Base-by-base conservation (phyloP, 768 basidiomycete genomes). In the Saitozyma podzolica region DNA sequence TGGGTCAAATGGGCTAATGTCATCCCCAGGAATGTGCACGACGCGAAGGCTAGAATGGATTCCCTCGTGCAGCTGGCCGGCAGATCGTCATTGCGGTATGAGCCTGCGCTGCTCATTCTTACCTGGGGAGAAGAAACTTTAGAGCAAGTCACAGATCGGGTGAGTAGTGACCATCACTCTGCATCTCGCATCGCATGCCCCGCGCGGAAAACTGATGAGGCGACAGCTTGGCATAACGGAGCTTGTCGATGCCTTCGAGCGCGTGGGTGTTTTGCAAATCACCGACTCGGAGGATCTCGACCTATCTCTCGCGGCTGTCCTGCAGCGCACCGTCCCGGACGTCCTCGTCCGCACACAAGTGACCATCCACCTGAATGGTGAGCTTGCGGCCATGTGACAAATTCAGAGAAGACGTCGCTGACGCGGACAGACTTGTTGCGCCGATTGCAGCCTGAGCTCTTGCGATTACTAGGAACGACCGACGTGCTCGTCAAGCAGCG, bases 51-150 rank as follows among this genome's bases (percentile, higher is more conserved):
- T 57, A 50, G 71, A n/a, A 42, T 72, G 9, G 52, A 42, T 7
- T 40, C 48, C 0, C 52, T 72, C 14, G 29, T 60, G 3, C 60
- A 72, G 14, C 42, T 47, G 1, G 42, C 49, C 7, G 29, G 43
- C n/a, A 16, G 48, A 8, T 42, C 53, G 9, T 47, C 45, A 11
- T 47, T 11, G 13, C 11, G 45, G 37, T 73, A 66, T 55, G 39
- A 20, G 1, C 65, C 70, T 9, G 58, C 66, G 10, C 45, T 76
- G 40, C 40, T 76, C 47, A 14, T 76, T 29, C 9, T 76, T 19
- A 65, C 64, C 8, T 76, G 72, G 72, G 64, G 70, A 29, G 64
- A 68, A 19, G 74, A 76, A 41, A 56, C 51, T 20, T 54, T 68
- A 0, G 67, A 71, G 8, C 69, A 69, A 10, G n/a, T 76, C 20